These are phyloP conservation scores for Arachnopeziza araneosa DNA, from an alignment of 2,329 filamentous ascomycete species.

Conservation along the genomic window DNA sequence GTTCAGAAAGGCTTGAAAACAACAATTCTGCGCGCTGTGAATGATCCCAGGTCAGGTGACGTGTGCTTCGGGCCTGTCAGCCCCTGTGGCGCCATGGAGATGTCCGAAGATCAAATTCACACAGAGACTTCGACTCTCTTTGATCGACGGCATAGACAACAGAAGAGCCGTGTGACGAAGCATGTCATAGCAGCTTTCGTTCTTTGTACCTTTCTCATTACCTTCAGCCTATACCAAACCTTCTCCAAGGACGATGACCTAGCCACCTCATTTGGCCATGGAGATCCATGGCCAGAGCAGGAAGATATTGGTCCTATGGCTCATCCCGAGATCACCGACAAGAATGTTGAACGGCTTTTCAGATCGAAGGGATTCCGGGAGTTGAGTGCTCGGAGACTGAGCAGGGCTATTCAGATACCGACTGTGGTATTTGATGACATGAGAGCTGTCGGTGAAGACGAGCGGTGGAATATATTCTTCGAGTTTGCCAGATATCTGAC, in stretches of 20 bases:
- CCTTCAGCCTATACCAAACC: neutral
- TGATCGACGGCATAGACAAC: neutral
- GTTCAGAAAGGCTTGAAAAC: neutral
- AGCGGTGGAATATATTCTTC: conserved; percentile 49
- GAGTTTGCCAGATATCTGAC: conserved; percentile 43
- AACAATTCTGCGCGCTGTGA: neutral
- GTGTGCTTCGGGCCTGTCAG: neutral
- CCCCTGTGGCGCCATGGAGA: neutral
- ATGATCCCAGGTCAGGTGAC: neutral
- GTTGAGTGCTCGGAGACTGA: conserved; percentile 25
- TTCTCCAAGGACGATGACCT: neutral
- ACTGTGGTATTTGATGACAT: conserved; percentile 53
- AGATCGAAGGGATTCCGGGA: neutral
- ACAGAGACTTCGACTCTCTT: neutral
- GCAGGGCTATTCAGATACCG: conserved; percentile 49
- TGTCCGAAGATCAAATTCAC: neutral
- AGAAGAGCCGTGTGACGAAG: neutral
- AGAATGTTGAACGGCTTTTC: conserved; percentile 1
- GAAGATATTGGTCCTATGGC: neutral
- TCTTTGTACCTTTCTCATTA: neutral
- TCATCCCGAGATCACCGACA: conserved; percentile 1
- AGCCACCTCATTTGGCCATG: neutral
- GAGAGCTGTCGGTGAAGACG: conserved; percentile 47
- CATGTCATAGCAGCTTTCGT: neutral
- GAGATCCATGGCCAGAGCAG: neutral